Evolutionary conservation across 2,329 filamentous ascomycete genomes (phyloP), one percentile per base, ranked within the genome.

Genomic region (Cercospora sesami): DNA sequence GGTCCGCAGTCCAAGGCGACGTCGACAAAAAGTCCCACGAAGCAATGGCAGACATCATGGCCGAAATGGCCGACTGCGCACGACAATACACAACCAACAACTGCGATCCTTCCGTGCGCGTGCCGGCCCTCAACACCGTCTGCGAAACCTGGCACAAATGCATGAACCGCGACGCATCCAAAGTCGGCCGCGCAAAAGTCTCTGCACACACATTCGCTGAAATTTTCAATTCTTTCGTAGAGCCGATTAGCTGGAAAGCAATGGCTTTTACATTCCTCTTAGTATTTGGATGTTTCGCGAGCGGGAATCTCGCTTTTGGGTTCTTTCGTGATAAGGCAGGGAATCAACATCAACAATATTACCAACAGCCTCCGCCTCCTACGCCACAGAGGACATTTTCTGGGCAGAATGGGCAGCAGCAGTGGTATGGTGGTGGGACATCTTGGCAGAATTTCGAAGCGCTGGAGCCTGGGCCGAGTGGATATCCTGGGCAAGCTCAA

Each of bases 211-310:
- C 94, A 28, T 91, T 97, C 77, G 94, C 94, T 0, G 89, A 93
- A 76, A 96, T 99, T 48, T 90, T 98, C 79, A 97, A 98, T 78
- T 90, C 91, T 75, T 97, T 98, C 78, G 90, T 96, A 4, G 93
- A 96, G 74, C 89, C 92, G 5, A 94, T 98, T 79, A 93, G 91
- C 71, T 90, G 92, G 80, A 97, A 97, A 80, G 87, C 89, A 10
- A 89, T 91, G 84, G 87, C 89, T 77, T 85, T 85, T 76, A 81
- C 81, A 28, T 77, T 80, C 45, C 70, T 83, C 60, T 66, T 85
- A 63, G 78, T 86, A 64, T 83, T 85, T 68, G 81, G 81, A 58
- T 83, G 84, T 72, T 83, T 88, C 62, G 83, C 84, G 53, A 80
- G 86, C 68, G 86, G 85, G 65, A 89, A 89, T 75, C 83, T 86